Base-by-base conservation (phyloP, 2,329 filamentous ascomycete genomes). In the Alternaria arbusti region DNA sequence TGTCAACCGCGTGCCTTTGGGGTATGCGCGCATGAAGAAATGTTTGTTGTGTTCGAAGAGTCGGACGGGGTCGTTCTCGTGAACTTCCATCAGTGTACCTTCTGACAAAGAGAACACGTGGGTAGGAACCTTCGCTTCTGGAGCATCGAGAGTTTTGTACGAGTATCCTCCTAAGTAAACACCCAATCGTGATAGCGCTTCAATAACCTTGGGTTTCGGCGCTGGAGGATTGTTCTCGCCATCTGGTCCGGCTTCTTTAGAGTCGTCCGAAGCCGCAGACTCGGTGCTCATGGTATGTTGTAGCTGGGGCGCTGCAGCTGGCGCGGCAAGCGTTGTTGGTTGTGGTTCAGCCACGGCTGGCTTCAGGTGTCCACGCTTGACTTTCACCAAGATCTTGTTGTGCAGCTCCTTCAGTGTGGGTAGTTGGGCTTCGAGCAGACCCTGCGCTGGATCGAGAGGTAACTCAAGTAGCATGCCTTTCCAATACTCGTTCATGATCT, bases 401-500 rank as follows among this genome's bases (percentile, higher is more conserved):
- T 86, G 86, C 55, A 98, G 81, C 12, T 93, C 88, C 13, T 88
- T 87, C n/a, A 84, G 66, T 0, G 76, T 72, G 0, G 97, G 89
- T 30, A 88, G 86, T 0, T 92, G 91, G 25, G 95, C 86, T 6
- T 79, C 71, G 9, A 83, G 88, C 84, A 75, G 63, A 9, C 63
- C 50, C 25, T 73, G 66, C 0, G 68, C 63, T 11, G 79, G 70
- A 50, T 78, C 74, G 8, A 75, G 63, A 7, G 78, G 88, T 81
- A 85, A 40, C 82, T 93, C 89, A 11, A 97, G 84, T 6, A 98
- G 84, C 72, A 91, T 82, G 0, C 87, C 89, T 44, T 86, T 87
- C 94, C 94, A 99, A 67, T 92, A 91, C 70, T 97, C 89, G 68
- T 89, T 89, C 91, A 99, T 97, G 67, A 98, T 97, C 59, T 92